A percentile compares a stretch with the other conserved stretches of the same genome.
phyloP scores from a whole-genome alignment of 768 basidiomycete genomes.

The Lentinula lateritia region DNA sequence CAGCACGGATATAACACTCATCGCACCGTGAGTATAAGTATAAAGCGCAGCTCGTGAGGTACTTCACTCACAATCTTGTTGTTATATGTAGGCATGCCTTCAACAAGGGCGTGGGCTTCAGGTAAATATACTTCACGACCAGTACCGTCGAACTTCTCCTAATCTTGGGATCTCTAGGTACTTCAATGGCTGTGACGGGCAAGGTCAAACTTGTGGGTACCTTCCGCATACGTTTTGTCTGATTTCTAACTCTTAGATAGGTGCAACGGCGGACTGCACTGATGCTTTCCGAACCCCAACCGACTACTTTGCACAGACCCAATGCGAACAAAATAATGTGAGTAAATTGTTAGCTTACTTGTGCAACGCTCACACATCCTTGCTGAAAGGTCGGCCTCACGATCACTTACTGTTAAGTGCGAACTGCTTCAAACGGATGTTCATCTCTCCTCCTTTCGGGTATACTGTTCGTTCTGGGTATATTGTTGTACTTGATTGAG shows the following conservation, averaged over 20 bases:
- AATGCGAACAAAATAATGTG: constrained; percentile 30
- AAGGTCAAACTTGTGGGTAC: constrained; percentile 36
- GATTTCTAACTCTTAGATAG: constrained; percentile 15
- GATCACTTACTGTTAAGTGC: neutral
- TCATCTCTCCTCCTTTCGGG: neutral
- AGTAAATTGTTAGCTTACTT: constrained; percentile 7
- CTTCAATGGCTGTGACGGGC: constrained; percentile 36
- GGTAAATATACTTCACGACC: constrained; percentile 16
- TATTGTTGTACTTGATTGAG: neutral
- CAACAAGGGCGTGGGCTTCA: constrained; percentile 34
- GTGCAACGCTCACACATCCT: neutral
- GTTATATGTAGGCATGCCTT: constrained; percentile 26
- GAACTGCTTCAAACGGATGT: neutral
- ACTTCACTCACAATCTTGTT: constrained; percentile 2
- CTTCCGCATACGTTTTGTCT: neutral
- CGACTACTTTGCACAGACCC: constrained; percentile 33
- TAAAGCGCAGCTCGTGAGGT: neutral
- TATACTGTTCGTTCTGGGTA: neutral
- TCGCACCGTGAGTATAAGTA: constrained; percentile 30
- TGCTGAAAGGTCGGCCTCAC: neutral
- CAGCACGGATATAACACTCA: constrained; percentile 31
- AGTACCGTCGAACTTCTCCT: neutral
- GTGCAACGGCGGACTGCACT: constrained; percentile 26
- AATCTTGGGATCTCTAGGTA: constrained; percentile 21
- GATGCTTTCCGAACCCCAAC: constrained; percentile 30